phyloP scores from a whole-genome alignment of 2,329 filamentous ascomycete species.

The Trichoderma endophyticum region DNA sequence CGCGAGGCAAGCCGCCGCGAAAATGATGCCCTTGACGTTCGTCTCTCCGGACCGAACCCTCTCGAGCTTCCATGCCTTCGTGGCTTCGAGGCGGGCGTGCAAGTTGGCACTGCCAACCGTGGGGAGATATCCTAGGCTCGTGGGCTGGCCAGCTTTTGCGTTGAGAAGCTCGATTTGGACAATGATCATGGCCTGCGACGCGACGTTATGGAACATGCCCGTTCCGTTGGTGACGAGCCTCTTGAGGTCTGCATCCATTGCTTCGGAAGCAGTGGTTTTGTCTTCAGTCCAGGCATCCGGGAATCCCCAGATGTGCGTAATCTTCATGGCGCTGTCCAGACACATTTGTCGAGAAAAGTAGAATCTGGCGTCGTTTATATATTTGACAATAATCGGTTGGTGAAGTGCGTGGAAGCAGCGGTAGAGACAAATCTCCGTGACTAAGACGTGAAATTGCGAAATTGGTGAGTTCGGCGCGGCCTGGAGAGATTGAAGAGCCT shows the following conservation, averaged over 20 bases:
- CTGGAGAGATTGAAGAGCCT: constrained; percentile 35
- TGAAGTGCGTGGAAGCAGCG: constrained; percentile 54
- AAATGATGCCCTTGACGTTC: constrained; percentile 41
- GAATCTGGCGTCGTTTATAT: constrained; percentile 45
- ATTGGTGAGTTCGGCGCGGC: constrained; percentile 28
- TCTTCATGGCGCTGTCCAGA: constrained; percentile 41
- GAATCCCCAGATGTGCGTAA: constrained; percentile 33
- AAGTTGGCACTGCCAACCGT: constrained; percentile 34
- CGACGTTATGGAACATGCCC: constrained; percentile 43
- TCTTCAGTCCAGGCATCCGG: constrained; percentile 24
- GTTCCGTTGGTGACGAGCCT: constrained; percentile 40
- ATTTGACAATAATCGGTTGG: constrained; percentile 45
- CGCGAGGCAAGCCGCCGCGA: constrained; percentile 31
- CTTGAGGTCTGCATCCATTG: constrained; percentile 23
- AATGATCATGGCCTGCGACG: constrained; percentile 39
- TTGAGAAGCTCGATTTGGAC: constrained; percentile 46
- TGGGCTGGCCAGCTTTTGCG: constrained; percentile 41
- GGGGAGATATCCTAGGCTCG: constrained; percentile 29
- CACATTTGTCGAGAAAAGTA: constrained; percentile 53
- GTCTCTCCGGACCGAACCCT: constrained; percentile 43
- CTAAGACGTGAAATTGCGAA: constrained; percentile 40
- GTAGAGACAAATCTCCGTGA: constrained; percentile 43
- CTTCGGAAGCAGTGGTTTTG: constrained; percentile 19
- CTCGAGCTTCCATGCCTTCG: constrained; percentile 32
- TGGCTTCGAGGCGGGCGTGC: constrained; percentile 29